These are phyloP conservation scores for Heterobasidion parviporum DNA, from an alignment of 1,284 basidiomycete genomes.

Conservation along the genomic window DNA sequence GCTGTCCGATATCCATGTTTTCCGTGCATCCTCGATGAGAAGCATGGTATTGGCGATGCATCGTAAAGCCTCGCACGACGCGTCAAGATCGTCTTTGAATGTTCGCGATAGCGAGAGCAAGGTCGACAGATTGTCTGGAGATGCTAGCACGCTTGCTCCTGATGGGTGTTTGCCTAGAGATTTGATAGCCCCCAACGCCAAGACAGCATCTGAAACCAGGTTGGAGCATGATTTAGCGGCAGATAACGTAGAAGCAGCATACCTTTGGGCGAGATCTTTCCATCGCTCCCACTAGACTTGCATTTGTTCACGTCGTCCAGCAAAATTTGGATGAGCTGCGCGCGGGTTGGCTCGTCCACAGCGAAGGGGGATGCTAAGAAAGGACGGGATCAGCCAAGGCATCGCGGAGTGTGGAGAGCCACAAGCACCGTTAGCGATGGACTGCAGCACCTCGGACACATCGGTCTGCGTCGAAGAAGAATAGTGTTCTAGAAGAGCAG, in stretches of 20 bases:
- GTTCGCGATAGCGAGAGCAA: constrained; percentile 41
- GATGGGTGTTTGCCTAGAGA: constrained; percentile 64
- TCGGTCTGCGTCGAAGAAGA: constrained; percentile 35
- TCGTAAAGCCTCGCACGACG: constrained; percentile 61
- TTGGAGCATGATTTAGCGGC: too few relatives aligned
- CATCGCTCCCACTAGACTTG: constrained; percentile 21
- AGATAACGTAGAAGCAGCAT: neutral
- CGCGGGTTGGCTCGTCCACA: constrained; percentile 35
- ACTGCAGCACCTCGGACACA: constrained; percentile 36
- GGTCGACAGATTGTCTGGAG: constrained; percentile 40
- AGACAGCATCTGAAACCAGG: constrained; percentile 37
- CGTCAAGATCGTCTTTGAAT: constrained; percentile 48
- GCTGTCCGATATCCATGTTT: constrained; percentile 44
- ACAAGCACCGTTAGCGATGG: constrained; percentile 36
- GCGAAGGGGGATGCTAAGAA: constrained; percentile 31
- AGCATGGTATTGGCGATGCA: constrained; percentile 72
- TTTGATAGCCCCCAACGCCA: constrained; percentile 68
- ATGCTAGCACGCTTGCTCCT: constrained; percentile 59
- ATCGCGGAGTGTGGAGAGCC: neutral
- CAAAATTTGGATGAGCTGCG: constrained; percentile 45
- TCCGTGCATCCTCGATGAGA: constrained; percentile 54
- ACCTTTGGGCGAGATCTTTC: constrained; percentile 35
- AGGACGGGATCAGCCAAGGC: constrained; percentile 1
- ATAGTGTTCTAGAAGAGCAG: constrained; percentile 28
- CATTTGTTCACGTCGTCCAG: constrained; percentile 48